Base-by-base conservation (phyloP, 2,329 filamentous ascomycete species). In the Lachnellula suecica region DNA sequence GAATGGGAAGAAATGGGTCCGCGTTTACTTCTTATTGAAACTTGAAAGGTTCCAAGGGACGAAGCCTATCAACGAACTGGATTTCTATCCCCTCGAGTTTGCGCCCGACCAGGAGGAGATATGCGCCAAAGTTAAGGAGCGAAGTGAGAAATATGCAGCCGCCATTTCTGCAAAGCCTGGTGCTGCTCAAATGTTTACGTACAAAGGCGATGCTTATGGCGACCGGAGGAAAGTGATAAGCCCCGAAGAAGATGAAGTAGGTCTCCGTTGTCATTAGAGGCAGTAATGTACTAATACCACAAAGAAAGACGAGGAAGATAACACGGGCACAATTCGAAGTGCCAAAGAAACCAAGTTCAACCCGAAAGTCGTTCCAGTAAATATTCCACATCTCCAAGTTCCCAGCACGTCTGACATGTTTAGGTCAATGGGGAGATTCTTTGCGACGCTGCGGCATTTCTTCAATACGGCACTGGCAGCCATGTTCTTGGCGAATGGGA, bases 1-100 rank as follows among this genome's bases (percentile, higher is more conserved):
- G 51, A 49, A 49, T 46, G 51, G 51, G 27, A 49, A 42, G 13
- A 34, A 5, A n/a, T 34, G 38, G 27, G 31, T 48, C 4, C 49
- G 45, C 17, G 51, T 46, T 2, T 49, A 22, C 8, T 53, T 49
- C 13, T 19, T 13, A 3, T 8, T 53, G 3, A 42, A 45, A 38
- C 19, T 53, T 22, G 42, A 49, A 4, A 29, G 42, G 4, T 53
- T 49, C 19, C 17, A 46, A 10, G 51, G 51, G 7, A 53, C 46
- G 2, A 44, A 49, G 35, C 9, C 25, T 19, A 49, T 53, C 22
- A 46, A 27, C 34, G 38, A 46, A 23, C 23, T 53, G 10, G 19
- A 15, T 4, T 31, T 6, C 10, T 53, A 49, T 25, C 51, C 51
- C 4, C 11, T 42, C 13, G 15, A 49, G n/a, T 44, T 25, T 31